Evolutionary conservation across 208 protist species (phyloP), one percentile per base, ranked within the genome.

Genomic region (Crithidia fasciculata): DNA sequence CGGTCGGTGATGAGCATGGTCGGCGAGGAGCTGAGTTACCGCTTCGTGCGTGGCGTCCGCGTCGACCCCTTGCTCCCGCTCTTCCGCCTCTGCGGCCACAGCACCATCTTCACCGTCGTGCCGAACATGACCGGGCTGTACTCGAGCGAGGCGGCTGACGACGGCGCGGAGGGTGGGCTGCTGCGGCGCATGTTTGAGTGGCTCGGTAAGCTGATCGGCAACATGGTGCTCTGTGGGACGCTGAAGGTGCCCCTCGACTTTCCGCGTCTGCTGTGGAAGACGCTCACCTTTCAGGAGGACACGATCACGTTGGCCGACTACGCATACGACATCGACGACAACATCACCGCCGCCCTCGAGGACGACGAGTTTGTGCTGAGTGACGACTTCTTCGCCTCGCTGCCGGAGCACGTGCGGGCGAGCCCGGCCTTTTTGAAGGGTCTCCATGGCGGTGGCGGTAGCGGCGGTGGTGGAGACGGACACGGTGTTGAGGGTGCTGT

Each of bases 171-270:
- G 60, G 76, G 69, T n/a, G 62, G 84, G 16, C 73, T 84, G 41
- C 63, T 88, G 44, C 83, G 81, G 28, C 87, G 81, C 50, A 73
- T 78, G 67, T 70, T 88, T 55, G 84, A 72, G 43, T 97, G 90
- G 89, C 75, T 97, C 12, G 93, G 93, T n/a, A 91, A 85, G 79
- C 36, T 95, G n/a, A 78, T 97, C 39, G 93, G 90, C 53, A 97
- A 97, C 74, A 78, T 91, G 28, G 87, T 88, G 49, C 69, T 97
- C n/a, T 91, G 85, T 63, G 93, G 93, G 39, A 90, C 88, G 40
- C 52, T 91, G 55, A 91, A 93, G 81, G 83, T 90, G 19, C 71
- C 87, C 2, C 71, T 97, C 5, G 69, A 83, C 18, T 87, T 95
- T 15, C 90, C 93, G 0, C 87, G 89, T 3, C 60, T 97, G n/a